A percentile compares a stretch with the other conserved stretches of the same genome.
These are phyloP conservation scores for Hypsizygus marmoreus DNA, from an alignment of 768 basidiomycete species.

Conservation along the genomic window DNA sequence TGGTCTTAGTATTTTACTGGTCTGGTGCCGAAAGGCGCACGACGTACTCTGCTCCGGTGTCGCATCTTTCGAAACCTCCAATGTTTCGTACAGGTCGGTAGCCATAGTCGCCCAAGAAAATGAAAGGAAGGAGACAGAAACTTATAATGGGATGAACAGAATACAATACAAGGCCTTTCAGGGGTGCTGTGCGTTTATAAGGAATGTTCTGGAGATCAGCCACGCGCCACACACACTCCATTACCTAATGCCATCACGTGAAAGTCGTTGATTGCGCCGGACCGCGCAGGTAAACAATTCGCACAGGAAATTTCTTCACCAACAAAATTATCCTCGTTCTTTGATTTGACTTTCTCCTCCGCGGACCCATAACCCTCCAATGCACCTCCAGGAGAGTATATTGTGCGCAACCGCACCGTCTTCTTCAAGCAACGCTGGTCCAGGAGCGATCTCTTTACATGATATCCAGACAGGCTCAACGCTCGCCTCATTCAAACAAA, in stretches of 20 bases:
- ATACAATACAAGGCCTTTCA: slow-evolving; percentile 1
- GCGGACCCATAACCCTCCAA: too few species aligned
- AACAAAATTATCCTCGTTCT: slow-evolving; percentile 5
- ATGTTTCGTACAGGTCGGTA: slow-evolving; percentile 63
- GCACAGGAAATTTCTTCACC: too few species aligned
- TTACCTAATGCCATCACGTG: slow-evolving; percentile 24
- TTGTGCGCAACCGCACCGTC: slow-evolving; percentile 63
- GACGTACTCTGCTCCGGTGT: slow-evolving; percentile 65
- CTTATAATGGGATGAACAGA: not conserved
- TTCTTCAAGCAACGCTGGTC: slow-evolving; percentile 43
- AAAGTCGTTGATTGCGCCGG: slow-evolving; percentile 12
- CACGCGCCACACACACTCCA: slow-evolving; percentile 24
- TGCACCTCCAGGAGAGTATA: slow-evolving; percentile 71
- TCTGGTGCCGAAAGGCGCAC: slow-evolving; percentile 3
- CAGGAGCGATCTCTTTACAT: slow-evolving; percentile 73
- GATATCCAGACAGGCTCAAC: slow-evolving; percentile 78
- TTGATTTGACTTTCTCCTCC: too few species aligned
- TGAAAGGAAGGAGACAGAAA: not conserved
- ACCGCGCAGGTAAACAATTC: too few species aligned
- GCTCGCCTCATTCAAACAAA: slow-evolving; percentile 89
- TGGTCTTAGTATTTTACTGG: too few species aligned
- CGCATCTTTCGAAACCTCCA: slow-evolving; percentile 57
- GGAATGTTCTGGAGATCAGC: slow-evolving; percentile 31
- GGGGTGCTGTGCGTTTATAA: too few species aligned
- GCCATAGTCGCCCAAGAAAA: slow-evolving; percentile 39